Base-by-base conservation (phyloP, 495 filamentous ascomycete genomes). In the Terfezia boudieri region DNA sequence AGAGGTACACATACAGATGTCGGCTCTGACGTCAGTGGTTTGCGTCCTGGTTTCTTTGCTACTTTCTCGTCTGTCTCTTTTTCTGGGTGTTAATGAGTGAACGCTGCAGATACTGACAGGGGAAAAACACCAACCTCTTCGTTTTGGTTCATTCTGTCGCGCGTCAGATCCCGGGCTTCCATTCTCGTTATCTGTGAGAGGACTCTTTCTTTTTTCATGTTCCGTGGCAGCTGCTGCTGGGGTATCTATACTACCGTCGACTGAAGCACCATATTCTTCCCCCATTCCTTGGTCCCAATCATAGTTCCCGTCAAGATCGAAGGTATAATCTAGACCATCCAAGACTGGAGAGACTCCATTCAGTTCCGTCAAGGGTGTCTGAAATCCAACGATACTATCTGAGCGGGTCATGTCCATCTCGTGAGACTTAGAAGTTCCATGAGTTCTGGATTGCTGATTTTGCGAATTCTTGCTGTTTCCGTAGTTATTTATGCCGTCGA, bases 31-130 rank as follows among this genome's bases (percentile, higher is more conserved):
- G 84, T 96, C 62, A 99, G 71, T 17, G 88, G 90, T 74, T 99
- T 99, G 56, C 90, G 77, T 46, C 90, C 90, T 2, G 92, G 92
- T 67, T 94, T 98, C 76, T 95, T 96, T 9, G 83, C 78, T 54
- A 75, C 68, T 65, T 76, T 79, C 55, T 82, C 83, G 53, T 82
- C 79, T 57, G 64, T 62, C 53, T 58, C 60, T 61, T 14, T 46
- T 46, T 37, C 16, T 36, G 26, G 26, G 26, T 32, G 26, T 32
- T 32, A 32, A 5, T 32, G 4, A 32, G 26, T 32, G 26, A 7
- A 32, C 0, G 26, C 26, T 32, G 7, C 26, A 32, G 2, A 4
- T 32, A 32, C 26, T 32, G 7, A 7, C 26, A 32, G 26, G 26
- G 26, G 57, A 49, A 53, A 54, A 53, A 41, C 56, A 56, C 62